These are phyloP conservation scores for Stellera chamaejasme DNA, from an alignment of 345 rosid genomes.

Conservation along the genomic window DNA sequence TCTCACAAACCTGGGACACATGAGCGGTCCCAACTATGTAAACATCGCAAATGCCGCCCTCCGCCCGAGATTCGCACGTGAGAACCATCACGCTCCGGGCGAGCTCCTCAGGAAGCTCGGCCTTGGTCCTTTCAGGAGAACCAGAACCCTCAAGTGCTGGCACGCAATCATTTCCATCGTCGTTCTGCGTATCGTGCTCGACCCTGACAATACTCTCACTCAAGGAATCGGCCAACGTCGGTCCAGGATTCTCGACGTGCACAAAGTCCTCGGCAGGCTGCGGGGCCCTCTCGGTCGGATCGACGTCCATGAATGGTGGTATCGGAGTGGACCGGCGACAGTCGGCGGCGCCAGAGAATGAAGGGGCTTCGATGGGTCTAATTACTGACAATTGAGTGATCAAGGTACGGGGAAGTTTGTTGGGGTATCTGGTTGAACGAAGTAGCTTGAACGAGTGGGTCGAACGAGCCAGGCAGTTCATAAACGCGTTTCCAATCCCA, in stretches of 20 bases:
- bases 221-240: conserved; percentile 27
- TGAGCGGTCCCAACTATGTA: conserved; percentile 89
- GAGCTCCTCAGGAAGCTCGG: conserved; percentile 66
- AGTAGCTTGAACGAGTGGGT: conserved; percentile 16
- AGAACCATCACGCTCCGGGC: conserved; percentile 54
- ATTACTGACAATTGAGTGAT: conserved; percentile 6
- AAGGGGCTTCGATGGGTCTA: background rate
- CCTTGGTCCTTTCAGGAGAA: conserved; percentile 23
- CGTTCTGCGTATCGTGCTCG: conserved; percentile 31
- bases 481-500: conserved; percentile 5
- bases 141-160: conserved; percentile 12
- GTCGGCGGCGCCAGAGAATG: conserved; percentile 12
- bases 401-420: background rate
- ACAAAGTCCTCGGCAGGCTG: conserved; percentile 51
- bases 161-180: conserved; percentile 15
- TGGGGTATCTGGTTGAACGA: conserved; percentile 4
- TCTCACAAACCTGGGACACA: conserved; percentile 61
- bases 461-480: conserved; percentile 30
- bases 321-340: conserved; percentile 1
- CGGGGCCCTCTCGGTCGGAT: conserved; percentile 25
- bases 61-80: conserved; percentile 66
- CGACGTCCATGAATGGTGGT: conserved; percentile 34
- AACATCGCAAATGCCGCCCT: conserved; percentile 74
- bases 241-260: conserved; percentile 63
- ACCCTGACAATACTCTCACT: conserved; percentile 75